Conservation (phyloP, 148 eudicot genomes). For the Bassia scoparia region DNA sequence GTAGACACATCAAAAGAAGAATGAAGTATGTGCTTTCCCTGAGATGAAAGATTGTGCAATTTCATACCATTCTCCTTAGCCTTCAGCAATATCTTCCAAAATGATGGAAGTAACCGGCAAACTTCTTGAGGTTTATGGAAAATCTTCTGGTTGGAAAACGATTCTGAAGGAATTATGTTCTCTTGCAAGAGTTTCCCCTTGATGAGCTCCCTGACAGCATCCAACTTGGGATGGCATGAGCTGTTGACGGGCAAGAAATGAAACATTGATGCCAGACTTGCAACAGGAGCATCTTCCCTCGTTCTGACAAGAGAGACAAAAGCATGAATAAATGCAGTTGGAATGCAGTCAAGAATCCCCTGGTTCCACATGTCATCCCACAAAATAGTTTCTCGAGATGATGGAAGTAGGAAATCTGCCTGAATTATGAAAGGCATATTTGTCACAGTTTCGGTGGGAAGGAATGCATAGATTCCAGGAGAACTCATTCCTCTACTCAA, state of each 20-base stretch:
- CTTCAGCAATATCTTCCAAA: constrained; percentile 46
- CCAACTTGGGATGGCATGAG: constrained; percentile 38
- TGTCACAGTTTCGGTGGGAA: constrained; percentile 69
- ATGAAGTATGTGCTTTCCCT: constrained; percentile 50
- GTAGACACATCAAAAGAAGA: constrained; percentile 47
- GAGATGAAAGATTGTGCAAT: constrained; percentile 51
- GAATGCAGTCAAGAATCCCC: constrained; percentile 66
- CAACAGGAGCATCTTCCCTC: constrained; percentile 38
- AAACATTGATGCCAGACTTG: constrained; percentile 42
- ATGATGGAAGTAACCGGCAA: constrained; percentile 42
- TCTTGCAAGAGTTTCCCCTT: constrained; percentile 33
- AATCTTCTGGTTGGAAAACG: constrained; percentile 37
- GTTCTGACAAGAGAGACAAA: constrained; percentile 43
- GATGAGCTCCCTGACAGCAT: constrained; percentile 42
- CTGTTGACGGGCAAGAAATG: constrained; percentile 40
- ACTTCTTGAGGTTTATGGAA: constrained; percentile 62
- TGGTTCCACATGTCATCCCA: constrained; percentile 61
- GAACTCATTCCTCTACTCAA: constrained; percentile 44
- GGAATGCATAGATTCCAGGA: constrained; percentile 63
- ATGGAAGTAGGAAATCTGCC: constrained; percentile 66
- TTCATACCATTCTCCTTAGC: constrained; percentile 38
- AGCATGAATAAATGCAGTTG: constrained; percentile 50
- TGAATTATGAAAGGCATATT: constrained; percentile 68
- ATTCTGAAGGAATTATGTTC: constrained; percentile 49
- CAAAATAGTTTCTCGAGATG: constrained; percentile 63